These are phyloP conservation scores for Erodium maritimum DNA, from an alignment of 345 rosid genomes.

Conservation along the genomic window DNA sequence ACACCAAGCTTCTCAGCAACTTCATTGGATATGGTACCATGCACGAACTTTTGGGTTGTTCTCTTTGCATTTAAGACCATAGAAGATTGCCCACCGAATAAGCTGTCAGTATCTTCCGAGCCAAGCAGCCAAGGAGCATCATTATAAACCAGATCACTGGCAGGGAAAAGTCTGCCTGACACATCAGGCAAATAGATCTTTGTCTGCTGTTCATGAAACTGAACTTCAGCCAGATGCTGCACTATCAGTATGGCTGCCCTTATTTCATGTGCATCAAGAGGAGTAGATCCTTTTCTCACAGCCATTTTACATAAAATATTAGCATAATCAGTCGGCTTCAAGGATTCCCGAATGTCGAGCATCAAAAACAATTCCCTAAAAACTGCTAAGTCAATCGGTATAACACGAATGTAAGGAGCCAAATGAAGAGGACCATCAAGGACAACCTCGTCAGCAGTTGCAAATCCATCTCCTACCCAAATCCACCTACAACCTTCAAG, in stretches of 20 bases:
- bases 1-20: conserved; percentile 95
- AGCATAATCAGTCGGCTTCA: conserved; percentile 75
- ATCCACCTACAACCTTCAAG: conserved; percentile 98
- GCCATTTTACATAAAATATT: conserved; percentile 75
- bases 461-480: conserved; percentile 99
- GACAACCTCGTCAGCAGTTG: conserved; percentile 80
- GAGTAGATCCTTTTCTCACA: conserved; percentile 50
- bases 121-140: conserved; percentile 97
- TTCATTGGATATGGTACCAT: conserved; percentile 88
- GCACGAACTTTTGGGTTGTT: conserved; percentile 63
- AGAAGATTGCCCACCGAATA: conserved; percentile 41
- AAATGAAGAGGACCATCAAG: conserved; percentile 90
- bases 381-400: conserved; percentile 85
- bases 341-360: conserved; percentile 72
- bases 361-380: conserved; percentile 73
- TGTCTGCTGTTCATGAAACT: conserved; percentile 40
- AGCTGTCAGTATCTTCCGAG: conserved; percentile 41
- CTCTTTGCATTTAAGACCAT: conserved; percentile 49
- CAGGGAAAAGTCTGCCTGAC: conserved; percentile 62
- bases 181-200: conserved; percentile 74
- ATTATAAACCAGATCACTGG: conserved; percentile 75
- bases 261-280: conserved; percentile 63
- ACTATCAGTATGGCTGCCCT: conserved; percentile 74
- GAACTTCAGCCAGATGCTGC: conserved; percentile 84
- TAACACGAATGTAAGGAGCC: conserved; percentile 85